Percentiles rank a stretch among this genome's conserved stretches.
Evolutionary conservation across 1,139 yeast species (phyloP).

Genomic region (Geotrichum candidum): DNA sequence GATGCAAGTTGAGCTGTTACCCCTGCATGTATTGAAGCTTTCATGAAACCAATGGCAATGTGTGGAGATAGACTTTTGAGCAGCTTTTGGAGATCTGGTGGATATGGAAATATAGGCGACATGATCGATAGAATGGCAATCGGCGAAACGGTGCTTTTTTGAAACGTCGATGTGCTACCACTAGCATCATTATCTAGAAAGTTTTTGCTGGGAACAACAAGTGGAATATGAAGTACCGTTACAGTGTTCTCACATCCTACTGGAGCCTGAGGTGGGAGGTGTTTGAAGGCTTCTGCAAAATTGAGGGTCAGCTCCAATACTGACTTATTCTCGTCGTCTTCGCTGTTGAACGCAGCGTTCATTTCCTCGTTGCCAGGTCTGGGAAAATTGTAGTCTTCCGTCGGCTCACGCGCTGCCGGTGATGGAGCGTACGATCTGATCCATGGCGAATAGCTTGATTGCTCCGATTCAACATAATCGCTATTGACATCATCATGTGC

Average conservation of each 20-base stretch:
- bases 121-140: conserved; percentile 33
- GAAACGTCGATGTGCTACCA: neutral
- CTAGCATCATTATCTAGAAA: neutral
- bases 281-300: neutral
- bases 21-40: conserved; percentile 31
- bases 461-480: conserved; percentile 29
- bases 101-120: conserved; percentile 34
- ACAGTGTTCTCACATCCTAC: conserved; percentile 27
- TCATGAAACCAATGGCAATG: conserved; percentile 31
- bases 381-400: conserved; percentile 19
- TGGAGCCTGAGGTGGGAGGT: neutral
- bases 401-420: conserved; percentile 29
- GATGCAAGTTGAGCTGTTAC: conserved; percentile 22
- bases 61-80: conserved; percentile 31
- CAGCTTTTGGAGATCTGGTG: conserved; percentile 26
- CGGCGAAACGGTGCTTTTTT: conserved; percentile 23
- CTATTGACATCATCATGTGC: conserved; percentile 21
- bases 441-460: conserved; percentile 32
- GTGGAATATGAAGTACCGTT: conserved; percentile 32
- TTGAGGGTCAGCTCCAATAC: neutral
- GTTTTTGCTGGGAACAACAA: conserved; percentile 24
- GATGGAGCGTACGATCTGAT: conserved; percentile 34
- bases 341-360: conserved; percentile 28
- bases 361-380: conserved; percentile 18
- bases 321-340: conserved; percentile 18